phyloP scores from a whole-genome alignment of 805 yeast species.

The Lipomyces yamanashiensis region DNA sequence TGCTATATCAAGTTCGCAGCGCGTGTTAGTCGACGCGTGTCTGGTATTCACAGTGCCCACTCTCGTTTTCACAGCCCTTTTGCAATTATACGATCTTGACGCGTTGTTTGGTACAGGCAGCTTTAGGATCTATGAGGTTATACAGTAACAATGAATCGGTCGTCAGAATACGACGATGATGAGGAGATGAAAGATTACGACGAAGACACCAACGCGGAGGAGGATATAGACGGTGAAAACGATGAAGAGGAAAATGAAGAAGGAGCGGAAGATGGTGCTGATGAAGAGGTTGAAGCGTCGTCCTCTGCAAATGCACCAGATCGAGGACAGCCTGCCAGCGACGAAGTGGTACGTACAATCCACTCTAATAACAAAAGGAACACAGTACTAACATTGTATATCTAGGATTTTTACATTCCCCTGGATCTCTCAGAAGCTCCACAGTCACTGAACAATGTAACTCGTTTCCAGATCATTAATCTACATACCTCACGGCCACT shows the following conservation, averaged over 20 bases:
- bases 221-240: constrained; percentile 8
- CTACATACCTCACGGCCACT: constrained; percentile 28
- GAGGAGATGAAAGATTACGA: constrained; percentile 12
- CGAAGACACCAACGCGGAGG: constrained; percentile 20
- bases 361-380: not conserved
- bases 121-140: not conserved
- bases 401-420: constrained; percentile 23
- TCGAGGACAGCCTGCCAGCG: constrained; percentile 3
- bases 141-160: not conserved
- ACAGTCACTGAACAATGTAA: constrained; percentile 14
- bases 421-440: constrained; percentile 29
- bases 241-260: constrained; percentile 16
- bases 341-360: constrained; percentile 13
- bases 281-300: not conserved
- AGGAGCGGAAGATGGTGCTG: constrained; percentile 17
- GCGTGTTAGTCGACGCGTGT: no score
- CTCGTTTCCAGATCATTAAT: constrained; percentile 18
- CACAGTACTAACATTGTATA: not conserved
- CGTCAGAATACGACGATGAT: constrained; percentile 1
- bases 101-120: no score
- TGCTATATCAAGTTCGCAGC: no score
- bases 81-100: no score
- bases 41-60: no score
- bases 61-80: no score
- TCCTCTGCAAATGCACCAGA: not conserved